These are phyloP conservation scores for Dothistroma pini DNA, from an alignment of 2,329 filamentous ascomycete genomes.

Conservation along the genomic window DNA sequence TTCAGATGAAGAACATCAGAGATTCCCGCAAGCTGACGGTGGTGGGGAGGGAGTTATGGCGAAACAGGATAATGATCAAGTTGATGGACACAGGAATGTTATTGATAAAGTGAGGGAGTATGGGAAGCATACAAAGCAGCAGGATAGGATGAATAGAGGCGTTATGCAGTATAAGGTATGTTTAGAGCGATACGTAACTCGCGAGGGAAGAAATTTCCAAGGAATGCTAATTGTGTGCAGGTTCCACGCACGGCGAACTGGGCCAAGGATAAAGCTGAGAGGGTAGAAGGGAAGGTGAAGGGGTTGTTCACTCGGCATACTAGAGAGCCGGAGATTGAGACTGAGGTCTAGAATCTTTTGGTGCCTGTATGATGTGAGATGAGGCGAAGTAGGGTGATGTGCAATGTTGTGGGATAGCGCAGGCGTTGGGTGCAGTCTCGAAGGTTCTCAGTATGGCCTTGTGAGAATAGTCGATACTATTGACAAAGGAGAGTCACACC, in stretches of 20 bases:
- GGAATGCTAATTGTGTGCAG: conserved; percentile 34
- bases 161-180: conserved; percentile 66
- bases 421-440: not conserved
- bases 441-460: no score
- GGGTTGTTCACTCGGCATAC: conserved; percentile 56
- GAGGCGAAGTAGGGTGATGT: not conserved
- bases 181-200: not conserved
- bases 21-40: conserved; percentile 5
- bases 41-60: not conserved
- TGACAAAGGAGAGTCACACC: no score
- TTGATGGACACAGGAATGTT: conserved; percentile 36
- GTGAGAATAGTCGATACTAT: no score
- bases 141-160: conserved; percentile 64
- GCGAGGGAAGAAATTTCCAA: not conserved
- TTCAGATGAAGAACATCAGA: conserved; percentile 15
- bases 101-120: conserved; percentile 57
- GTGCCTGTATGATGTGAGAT: not conserved
- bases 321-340: conserved; percentile 61
- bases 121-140: conserved; percentile 54
- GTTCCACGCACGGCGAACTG: conserved; percentile 54
- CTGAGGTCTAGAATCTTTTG: conserved; percentile 54
- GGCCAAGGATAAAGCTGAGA: conserved; percentile 57
- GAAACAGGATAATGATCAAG: conserved; percentile 36
- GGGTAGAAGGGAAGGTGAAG: conserved; percentile 45
- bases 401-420: not conserved